These are phyloP conservation scores for Physcomitrellopsis africana DNA, from an alignment of 225 moss, liverwort and hornwort species.

Conservation along the genomic window DNA sequence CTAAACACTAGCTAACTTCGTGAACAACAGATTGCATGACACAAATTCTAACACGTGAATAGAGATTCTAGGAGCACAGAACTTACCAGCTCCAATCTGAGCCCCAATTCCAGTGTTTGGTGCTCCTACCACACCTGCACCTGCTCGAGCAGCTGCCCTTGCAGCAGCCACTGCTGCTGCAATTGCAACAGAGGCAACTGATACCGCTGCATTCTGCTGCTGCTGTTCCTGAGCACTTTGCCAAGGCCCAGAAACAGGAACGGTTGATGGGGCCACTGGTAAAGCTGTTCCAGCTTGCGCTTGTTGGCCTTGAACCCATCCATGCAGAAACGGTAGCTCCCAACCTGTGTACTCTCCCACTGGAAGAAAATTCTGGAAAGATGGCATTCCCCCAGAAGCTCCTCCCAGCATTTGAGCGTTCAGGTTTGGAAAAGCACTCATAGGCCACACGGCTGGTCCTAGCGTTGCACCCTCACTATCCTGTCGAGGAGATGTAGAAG, in stretches of 20 bases:
- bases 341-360: slow-evolving; percentile 72
- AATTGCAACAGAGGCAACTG: slow-evolving; percentile 70
- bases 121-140: slow-evolving; percentile 64
- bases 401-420: slow-evolving; percentile 63
- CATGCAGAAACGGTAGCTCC: slow-evolving; percentile 81
- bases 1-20: not conserved
- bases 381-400: slow-evolving; percentile 50
- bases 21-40: not conserved
- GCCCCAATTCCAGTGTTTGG: slow-evolving; percentile 58
- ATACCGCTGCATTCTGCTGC: slow-evolving; percentile 58
- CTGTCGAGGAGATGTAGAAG: slow-evolving; percentile 60
- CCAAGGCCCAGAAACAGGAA: slow-evolving; percentile 46
- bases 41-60: slow-evolving; percentile 16
- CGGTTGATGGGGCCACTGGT: slow-evolving; percentile 43
- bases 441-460: slow-evolving; percentile 69
- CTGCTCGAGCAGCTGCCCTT: slow-evolving; percentile 71
- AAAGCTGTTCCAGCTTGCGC: slow-evolving; percentile 54
- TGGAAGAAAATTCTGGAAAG: slow-evolving; percentile 68
- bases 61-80: not conserved
- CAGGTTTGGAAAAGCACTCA: slow-evolving; percentile 59
- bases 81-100: slow-evolving; percentile 54
- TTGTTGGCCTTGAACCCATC: slow-evolving; percentile 81
- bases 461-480: slow-evolving; percentile 56
- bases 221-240: slow-evolving; percentile 64
- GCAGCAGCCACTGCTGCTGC: slow-evolving; percentile 83